Base-by-base conservation (phyloP, 2,329 filamentous ascomycete genomes). In the Cercospora zeina region DNA sequence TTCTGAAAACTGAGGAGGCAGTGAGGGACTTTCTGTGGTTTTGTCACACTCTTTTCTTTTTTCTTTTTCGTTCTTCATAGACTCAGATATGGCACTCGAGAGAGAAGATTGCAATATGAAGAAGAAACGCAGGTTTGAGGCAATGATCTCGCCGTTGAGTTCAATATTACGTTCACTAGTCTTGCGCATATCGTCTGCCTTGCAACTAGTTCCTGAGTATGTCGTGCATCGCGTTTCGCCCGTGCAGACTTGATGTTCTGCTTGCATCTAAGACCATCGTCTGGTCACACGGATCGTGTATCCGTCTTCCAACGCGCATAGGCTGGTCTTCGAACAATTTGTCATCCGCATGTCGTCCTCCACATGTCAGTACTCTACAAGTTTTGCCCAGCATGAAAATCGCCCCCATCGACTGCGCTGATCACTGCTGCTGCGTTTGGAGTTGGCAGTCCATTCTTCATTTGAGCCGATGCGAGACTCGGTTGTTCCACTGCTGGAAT, bases 1-100 rank as follows among this genome's bases (percentile, higher is more conserved):
- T 33, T 45, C 30, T 45, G 36, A 42, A 34, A 14, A 7, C 54
- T 4, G 24, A 13, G 33, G 39, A 37, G 34, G 51, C 42, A 47
- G 42, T 14, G 19, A 8, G 42, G 19, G 21, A 27, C 24, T 21
- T 24, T n/a, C 13, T 49, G 42, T 30, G 42, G 21, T 9, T 6
- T 49, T 13, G 42, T 49, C 21, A 45, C 56, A 60, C 51, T 57
- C 61, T 51, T 58, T 59, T 57, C 54, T 11, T 14, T 60, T 59
- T 57, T 58, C n/a, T 14, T 60, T 57, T 62, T 55, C 50, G 37
- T 34, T 36, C 56, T 49, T 49, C 21, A 49, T 30, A 61, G 27
- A 56, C 2, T 56, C 51, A 56, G 30, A 59, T n/a, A n/a, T 49
- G 39, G 49, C 58, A 45, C 39, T 13, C 30, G 31, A 50, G 42